phyloP scores from a whole-genome alignment of 2,329 filamentous ascomycete species.

The Diaporthe australafricana region DNA sequence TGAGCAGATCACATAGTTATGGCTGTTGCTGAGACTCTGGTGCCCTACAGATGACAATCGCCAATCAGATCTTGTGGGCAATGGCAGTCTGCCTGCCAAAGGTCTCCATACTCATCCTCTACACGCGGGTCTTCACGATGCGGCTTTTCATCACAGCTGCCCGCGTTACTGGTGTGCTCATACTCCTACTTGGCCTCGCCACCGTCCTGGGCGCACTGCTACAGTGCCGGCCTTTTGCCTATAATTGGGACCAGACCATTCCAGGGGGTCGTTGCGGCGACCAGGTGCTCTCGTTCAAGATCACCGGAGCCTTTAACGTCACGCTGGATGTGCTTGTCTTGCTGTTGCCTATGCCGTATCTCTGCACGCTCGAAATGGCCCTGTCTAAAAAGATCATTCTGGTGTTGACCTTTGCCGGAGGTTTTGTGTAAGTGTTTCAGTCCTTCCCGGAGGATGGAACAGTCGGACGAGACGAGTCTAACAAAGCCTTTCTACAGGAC shows the following conservation, averaged over 20 bases:
- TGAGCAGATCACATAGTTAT: not conserved
- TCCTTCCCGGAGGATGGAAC: no score
- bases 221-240: slow-evolving; percentile 51
- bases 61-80: slow-evolving; percentile 48
- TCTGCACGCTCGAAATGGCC: slow-evolving; percentile 45
- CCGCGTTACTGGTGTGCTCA: slow-evolving; percentile 41
- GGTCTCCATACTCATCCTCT: slow-evolving; percentile 46
- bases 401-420: slow-evolving; percentile 46
- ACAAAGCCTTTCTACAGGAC: slow-evolving; percentile 42
- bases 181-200: slow-evolving; percentile 43
- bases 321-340: slow-evolving; percentile 48
- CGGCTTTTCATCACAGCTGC: slow-evolving; percentile 42
- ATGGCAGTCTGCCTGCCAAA: slow-evolving; percentile 45
- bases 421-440: slow-evolving; percentile 45
- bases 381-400: slow-evolving; percentile 46
- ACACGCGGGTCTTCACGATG: slow-evolving; percentile 44
- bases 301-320: slow-evolving; percentile 47
- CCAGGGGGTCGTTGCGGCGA: slow-evolving; percentile 48
- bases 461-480: no score
- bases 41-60: slow-evolving; percentile 19
- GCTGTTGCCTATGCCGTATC: slow-evolving; percentile 46
- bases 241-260: slow-evolving; percentile 49
- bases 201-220: slow-evolving; percentile 46
- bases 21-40: slow-evolving; percentile 6
- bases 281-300: slow-evolving; percentile 44